A percentile compares a stretch with the other conserved stretches of the same genome.
Evolutionary conservation across 2,329 filamentous ascomycete species (phyloP).

Genomic region (Ceratocystis lukuohia): DNA sequence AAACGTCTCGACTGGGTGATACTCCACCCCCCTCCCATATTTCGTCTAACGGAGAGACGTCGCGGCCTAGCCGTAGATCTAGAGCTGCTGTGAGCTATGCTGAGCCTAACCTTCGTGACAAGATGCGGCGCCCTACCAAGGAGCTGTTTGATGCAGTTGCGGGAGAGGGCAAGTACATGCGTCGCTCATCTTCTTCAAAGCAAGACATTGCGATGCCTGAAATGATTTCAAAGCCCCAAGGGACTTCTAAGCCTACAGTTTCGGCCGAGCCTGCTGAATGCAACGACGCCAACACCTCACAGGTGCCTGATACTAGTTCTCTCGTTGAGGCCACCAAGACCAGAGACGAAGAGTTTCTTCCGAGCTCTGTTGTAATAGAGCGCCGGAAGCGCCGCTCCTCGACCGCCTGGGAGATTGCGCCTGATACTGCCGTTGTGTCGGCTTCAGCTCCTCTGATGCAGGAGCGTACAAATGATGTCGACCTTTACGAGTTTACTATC

Average conservation of each 20-base stretch:
- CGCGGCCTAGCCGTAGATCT: slow-evolving; percentile 53
- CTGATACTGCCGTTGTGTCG: not conserved
- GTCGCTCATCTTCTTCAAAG: slow-evolving; percentile 25
- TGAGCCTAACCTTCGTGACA: slow-evolving; percentile 66
- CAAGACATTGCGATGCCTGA: slow-evolving; percentile 19
- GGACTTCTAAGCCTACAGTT: not conserved
- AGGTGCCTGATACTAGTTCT: not conserved
- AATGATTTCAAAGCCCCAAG: slow-evolving; percentile 5
- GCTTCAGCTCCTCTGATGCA: not conserved
- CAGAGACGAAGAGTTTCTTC: slow-evolving; percentile 20
- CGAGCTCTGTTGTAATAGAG: slow-evolving; percentile 28
- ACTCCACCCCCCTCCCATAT: slow-evolving; percentile 49
- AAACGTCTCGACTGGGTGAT: slow-evolving; percentile 31
- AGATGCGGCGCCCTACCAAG: slow-evolving; percentile 71
- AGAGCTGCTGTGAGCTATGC: slow-evolving; percentile 63
- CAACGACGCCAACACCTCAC: not conserved
- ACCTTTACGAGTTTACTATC: slow-evolving; percentile 43
- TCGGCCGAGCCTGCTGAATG: not conserved
- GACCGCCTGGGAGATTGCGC: slow-evolving; percentile 16
- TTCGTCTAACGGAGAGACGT: slow-evolving; percentile 40
- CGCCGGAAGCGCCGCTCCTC: slow-evolving; percentile 32
- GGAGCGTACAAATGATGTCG: slow-evolving; percentile 23
- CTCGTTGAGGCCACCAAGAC: not conserved
- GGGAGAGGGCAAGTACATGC: slow-evolving; percentile 43
- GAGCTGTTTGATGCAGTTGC: slow-evolving; percentile 61